Percentiles rank a stretch among this genome's conserved stretches.
phyloP scores from a whole-genome alignment of 257 asterid species.

The Gentiana macrophylla region DNA sequence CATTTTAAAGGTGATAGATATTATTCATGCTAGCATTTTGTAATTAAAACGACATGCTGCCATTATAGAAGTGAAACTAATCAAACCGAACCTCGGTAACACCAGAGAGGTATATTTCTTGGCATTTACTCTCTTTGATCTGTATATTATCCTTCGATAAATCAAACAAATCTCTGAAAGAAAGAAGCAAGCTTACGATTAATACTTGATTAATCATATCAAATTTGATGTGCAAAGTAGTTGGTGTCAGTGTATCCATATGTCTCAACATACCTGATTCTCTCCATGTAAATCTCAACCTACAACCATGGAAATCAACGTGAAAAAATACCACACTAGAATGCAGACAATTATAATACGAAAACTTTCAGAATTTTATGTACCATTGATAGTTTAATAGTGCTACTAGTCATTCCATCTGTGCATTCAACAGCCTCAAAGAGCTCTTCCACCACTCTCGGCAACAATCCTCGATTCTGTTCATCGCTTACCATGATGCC shows the following conservation, averaged over 20 bases:
- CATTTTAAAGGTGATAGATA: too few relatives aligned
- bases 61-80: too few relatives aligned
- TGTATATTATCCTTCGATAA: conserved; percentile 64
- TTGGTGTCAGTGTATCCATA: conserved; percentile 3
- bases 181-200: conserved; percentile 1
- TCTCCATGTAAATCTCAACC: conserved; percentile 90
- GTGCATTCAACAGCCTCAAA: not conserved
- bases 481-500: too few relatives aligned
- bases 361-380: not conserved
- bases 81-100: conserved; percentile 46
- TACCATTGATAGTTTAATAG: conserved; percentile 71
- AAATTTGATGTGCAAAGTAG: conserved; percentile 8
- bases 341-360: conserved; percentile 8
- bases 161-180: conserved; percentile 75
- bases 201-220: not conserved
- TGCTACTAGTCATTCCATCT: too few relatives aligned
- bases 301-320: conserved; percentile 22
- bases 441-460: too few relatives aligned
- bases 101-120: conserved; percentile 55
- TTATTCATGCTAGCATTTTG: too few relatives aligned
- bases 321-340: conserved; percentile 5
- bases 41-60: too few relatives aligned
- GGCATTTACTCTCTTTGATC: conserved; percentile 63
- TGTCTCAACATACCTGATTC: conserved; percentile 53
- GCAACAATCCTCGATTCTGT: too few relatives aligned